phyloP scores from a whole-genome alignment of 371 early-diverging fungal species.

The Mycotypha africana region DNA sequence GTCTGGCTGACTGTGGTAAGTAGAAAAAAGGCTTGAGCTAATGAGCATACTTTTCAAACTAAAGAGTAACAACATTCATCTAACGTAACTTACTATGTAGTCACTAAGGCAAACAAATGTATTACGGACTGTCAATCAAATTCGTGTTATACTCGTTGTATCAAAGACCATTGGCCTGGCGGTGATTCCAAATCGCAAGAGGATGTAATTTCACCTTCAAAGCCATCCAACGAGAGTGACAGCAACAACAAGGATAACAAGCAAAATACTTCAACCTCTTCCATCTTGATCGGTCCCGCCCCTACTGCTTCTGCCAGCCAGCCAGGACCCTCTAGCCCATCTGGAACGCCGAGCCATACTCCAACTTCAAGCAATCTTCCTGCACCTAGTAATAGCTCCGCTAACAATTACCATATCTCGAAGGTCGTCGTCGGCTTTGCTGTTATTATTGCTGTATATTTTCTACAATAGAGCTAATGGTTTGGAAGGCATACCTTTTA shows the following conservation, averaged over 20 bases:
- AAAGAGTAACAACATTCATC: too few species aligned
- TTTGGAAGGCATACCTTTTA: too few species aligned
- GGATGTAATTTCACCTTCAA: background rate
- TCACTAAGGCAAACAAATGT: constrained; percentile 22
- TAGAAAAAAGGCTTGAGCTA: background rate
- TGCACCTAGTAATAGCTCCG: too few species aligned
- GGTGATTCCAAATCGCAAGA: background rate
- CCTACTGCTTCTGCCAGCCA: too few species aligned
- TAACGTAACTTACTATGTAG: constrained; percentile 8
- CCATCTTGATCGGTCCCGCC: too few species aligned
- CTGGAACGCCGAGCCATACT: too few species aligned
- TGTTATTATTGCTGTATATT: too few species aligned
- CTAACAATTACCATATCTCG: too few species aligned
- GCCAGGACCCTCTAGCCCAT: too few species aligned
- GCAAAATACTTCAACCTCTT: too few species aligned
- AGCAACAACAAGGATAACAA: background rate
- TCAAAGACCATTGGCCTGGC: constrained; percentile 33
- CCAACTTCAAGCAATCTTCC: too few species aligned
- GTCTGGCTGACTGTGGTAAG: constrained; percentile 29
- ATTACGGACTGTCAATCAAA: constrained; percentile 14
- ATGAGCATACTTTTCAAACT: background rate
- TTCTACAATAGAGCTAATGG: too few species aligned
- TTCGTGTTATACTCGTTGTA: constrained; percentile 26
- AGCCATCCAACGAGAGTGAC: background rate
- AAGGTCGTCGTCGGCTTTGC: background rate